Evolutionary conservation across 108 stramenopile species (phyloP), one percentile per base, ranked within the genome.

Genomic region (Nitzschia inconspicua): DNA sequence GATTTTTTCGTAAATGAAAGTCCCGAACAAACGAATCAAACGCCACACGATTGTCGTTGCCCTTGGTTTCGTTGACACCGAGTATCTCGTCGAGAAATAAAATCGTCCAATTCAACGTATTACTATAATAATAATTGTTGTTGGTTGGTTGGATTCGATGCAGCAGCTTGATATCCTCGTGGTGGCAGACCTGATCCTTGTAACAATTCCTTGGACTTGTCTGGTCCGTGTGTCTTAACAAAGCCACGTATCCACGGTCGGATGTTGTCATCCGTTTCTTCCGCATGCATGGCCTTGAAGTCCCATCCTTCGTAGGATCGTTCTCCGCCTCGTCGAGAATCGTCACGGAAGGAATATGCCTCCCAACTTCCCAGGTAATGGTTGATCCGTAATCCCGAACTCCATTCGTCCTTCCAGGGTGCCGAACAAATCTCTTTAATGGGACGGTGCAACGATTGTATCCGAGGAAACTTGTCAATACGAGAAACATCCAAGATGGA

Each of bases 211-310:
- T n/a, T 11, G 9, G 79, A 74, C 30, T 75, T 47, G 4, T 56
- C 55, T 0, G 19, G n/a, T 24, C 79, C 79, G 10, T 73, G 58
- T 9, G 31, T 28, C 11, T 64, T 16, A 22, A 80, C 74, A 63
- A 80, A 80, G 11, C 79, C 79, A 26, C 47, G 42, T 5, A 80
- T 29, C 79, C 79, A 80, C 1, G 79, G 79, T 9, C 67, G 70
- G 25, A 80, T 64, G 32, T 65, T 70, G 32, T 80, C 70, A 44
- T 72, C 71, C 24, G 57, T 65, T 22, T 72, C 75, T 10, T 43
- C 52, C 9, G 34, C 52, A n/a, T n/a, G 35, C 10, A 51, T 29
- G 22, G 75, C 70, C 40, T 72, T 67, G 47, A 59, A 66, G 18
- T 20, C 55, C 79, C 79, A 80, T 26, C 35, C 63, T 43, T 76